phyloP scores from a whole-genome alignment of 1,139 yeast genomes.

The Candida neerlandica region DNA sequence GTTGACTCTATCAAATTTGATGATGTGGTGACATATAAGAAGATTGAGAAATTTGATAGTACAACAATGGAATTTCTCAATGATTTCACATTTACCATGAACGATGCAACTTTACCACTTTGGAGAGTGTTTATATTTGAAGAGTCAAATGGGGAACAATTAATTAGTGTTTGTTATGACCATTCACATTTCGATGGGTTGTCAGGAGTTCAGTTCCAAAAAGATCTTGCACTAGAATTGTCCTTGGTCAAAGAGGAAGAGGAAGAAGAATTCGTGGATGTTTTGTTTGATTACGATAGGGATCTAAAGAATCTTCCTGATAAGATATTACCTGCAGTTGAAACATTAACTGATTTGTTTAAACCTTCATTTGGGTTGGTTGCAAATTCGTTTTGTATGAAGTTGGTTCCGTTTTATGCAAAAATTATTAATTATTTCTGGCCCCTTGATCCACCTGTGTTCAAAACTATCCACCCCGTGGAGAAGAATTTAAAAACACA shows the following conservation, averaged over 20 bases:
- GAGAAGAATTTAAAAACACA: constrained; percentile 15
- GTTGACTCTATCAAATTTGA: constrained; percentile 25
- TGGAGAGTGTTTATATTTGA: constrained; percentile 34
- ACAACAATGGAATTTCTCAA: constrained; percentile 21
- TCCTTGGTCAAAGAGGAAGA: constrained; percentile 11
- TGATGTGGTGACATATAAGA: constrained; percentile 27
- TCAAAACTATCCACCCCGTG: constrained; percentile 18
- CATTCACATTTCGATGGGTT: constrained; percentile 42
- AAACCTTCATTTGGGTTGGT: constrained; percentile 11
- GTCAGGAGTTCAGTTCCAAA: constrained; percentile 35
- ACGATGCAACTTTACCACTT: constrained; percentile 24
- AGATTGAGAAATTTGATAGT: constrained; percentile 21
- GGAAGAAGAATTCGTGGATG: constrained; percentile 9
- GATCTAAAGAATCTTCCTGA: constrained; percentile 14
- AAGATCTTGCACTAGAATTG: constrained; percentile 26
- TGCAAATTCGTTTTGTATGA: constrained; percentile 9
- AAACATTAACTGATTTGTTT: constrained; percentile 18
- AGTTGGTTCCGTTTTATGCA: constrained; percentile 14
- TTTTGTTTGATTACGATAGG: constrained; percentile 15
- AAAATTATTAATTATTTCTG: constrained; percentile 8
- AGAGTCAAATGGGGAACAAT: constrained; percentile 20
- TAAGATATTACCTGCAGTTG: constrained; percentile 13
- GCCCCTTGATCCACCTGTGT: constrained; percentile 16
- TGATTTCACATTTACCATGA: constrained; percentile 18
- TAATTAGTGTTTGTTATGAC: constrained; percentile 32